phyloP scores from a whole-genome alignment of 2,329 filamentous ascomycete species.

The Sphaceloma murrayae region DNA sequence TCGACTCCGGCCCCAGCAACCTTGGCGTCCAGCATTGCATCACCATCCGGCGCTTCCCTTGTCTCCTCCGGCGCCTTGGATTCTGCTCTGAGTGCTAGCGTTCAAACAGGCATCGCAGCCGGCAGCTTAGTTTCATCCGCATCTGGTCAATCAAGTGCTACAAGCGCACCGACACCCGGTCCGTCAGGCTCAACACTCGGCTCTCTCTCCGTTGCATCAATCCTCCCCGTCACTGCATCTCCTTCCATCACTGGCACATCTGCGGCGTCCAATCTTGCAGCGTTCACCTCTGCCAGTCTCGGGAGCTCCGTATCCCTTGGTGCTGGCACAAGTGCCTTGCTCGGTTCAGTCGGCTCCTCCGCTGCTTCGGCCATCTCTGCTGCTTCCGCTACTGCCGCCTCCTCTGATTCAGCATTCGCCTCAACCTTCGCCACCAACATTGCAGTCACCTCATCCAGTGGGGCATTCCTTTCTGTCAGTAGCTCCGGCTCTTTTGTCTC shows the following conservation, averaged over 20 bases:
- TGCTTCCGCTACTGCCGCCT: not conserved
- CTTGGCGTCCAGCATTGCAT: too few species aligned
- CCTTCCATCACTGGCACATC: not conserved
- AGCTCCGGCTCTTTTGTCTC: slow-evolving; percentile 14
- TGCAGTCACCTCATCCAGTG: slow-evolving; percentile 9
- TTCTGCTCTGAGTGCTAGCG: not conserved
- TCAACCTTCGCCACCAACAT: not conserved
- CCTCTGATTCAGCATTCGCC: not conserved
- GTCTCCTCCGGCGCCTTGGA: not conserved
- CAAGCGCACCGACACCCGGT: too few species aligned
- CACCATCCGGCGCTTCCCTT: not conserved
- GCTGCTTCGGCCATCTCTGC: not conserved
- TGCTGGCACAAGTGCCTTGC: not conserved
- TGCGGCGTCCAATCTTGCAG: not conserved
- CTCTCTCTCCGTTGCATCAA: not conserved
- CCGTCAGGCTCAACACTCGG: not conserved
- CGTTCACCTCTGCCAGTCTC: not conserved
- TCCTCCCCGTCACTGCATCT: not conserved
- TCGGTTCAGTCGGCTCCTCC: not conserved
- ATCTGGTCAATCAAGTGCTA: too few species aligned
- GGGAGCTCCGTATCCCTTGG: not conserved
- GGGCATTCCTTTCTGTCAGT: slow-evolving; percentile 14
- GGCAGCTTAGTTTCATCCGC: not conserved
- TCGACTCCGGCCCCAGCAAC: too few species aligned
- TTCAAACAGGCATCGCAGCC: not conserved